Base-by-base conservation (phyloP, 768 basidiomycete genomes). In the Lentinula raphanica region DNA sequence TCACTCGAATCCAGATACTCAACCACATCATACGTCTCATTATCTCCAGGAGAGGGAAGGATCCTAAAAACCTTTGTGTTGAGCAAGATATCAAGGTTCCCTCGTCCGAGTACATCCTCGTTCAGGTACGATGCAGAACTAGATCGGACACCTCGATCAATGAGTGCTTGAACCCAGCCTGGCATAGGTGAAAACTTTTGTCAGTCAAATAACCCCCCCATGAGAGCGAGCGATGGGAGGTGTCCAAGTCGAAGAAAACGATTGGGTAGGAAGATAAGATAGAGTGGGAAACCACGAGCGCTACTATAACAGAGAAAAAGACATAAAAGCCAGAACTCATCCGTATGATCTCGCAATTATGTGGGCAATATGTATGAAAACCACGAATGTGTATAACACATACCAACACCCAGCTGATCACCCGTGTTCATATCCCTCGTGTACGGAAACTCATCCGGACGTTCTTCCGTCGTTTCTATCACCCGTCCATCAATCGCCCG, bases 101-200 rank as follows among this genome's bases (percentile, higher is more conserved):
- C 56, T 12, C 73, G 53, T 3, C 60, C 45, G 1, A 66, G 53
- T 36, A 70, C 67, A 2, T 63, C 35, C 1, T 61, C 55, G 2
- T 60, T 62, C 11, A 74, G 64, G 51, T 72, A 74, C 0, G 68
- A 64, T 3, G 68, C 68, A 8, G 72, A 63, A 45, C 71, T 72
- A 28, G 69, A 70, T 25, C 72, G 59, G 39, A 65, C 63, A 2
- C 68, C 70, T 38, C 64, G 56, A 25, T 65, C 62, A 42, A 70
- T 64, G 1, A 67, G 66, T 11, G 64, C 63, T 35, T 68, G 71
- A 17, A 36, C 45, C 65, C 63, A 68, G 5, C 54, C 67, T 65
- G n/a, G n/a, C n/a, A n/a, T n/a, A n/a, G n/a, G n/a, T n/a, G n/a
- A n/a, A n/a, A n/a, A n/a, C n/a, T n/a, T n/a, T n/a, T n/a, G n/a